Evolutionary conservation across 139 green algal genomes (phyloP).

Genomic region (Desmodesmus armatus): DNA sequence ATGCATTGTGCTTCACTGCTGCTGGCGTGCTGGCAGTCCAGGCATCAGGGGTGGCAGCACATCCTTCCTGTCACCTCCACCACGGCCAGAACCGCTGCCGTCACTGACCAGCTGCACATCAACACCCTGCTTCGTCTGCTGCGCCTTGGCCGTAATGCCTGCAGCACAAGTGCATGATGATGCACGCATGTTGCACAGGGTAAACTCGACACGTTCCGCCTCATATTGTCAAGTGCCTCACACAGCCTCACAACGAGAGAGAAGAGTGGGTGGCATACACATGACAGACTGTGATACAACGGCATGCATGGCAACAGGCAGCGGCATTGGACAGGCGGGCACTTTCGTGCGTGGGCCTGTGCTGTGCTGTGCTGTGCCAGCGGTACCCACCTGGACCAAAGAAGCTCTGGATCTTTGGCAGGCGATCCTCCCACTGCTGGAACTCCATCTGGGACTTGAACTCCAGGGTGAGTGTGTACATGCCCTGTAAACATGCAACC

Average conservation of each 20-base stretch:
- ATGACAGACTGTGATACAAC: too few relatives aligned
- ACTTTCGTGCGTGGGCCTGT: neutral
- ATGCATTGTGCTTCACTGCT: conserved; percentile 42
- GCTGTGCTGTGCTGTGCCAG: neutral
- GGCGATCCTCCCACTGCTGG: conserved; percentile 74
- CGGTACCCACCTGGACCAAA: conserved; percentile 87
- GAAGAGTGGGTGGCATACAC: too few relatives aligned
- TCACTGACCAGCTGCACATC: conserved; percentile 86
- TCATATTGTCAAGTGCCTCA: too few relatives aligned
- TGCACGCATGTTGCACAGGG: too few relatives aligned
- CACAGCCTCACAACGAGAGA: too few relatives aligned
- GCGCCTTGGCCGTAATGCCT: conserved; percentile 48
- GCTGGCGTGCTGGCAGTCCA: conserved; percentile 79
- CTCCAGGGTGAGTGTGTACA: conserved; percentile 90
- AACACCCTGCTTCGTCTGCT: conserved; percentile 57
- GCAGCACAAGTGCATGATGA: too few relatives aligned
- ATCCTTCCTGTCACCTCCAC: conserved; percentile 83
- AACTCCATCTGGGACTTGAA: conserved; percentile 77
- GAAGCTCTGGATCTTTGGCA: conserved; percentile 91
- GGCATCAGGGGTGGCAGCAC: conserved; percentile 93
- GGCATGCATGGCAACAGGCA: neutral
- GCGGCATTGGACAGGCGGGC: neutral
- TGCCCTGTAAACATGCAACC: neutral
- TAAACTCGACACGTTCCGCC: too few relatives aligned
- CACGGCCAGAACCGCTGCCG: conserved; percentile 76